A percentile compares a stretch with the other conserved stretches of the same genome.
phyloP scores from a whole-genome alignment of 805 yeast genomes.

The Hyphopichia homilentoma region DNA sequence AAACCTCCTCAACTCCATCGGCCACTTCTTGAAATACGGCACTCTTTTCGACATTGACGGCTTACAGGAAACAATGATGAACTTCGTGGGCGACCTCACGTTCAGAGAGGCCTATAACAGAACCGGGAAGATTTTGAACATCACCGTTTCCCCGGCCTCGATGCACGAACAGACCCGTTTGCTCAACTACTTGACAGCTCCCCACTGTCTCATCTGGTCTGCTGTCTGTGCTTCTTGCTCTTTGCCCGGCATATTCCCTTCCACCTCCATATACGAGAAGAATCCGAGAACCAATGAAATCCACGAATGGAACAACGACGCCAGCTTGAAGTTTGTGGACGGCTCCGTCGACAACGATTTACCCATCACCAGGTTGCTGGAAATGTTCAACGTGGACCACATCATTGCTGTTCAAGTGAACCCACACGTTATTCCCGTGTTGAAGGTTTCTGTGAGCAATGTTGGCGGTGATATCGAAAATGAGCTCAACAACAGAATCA shows the following conservation, averaged over 20 bases:
- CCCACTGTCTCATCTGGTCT: conserved; percentile 79
- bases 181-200: conserved; percentile 75
- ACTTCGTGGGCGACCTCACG: conserved; percentile 82
- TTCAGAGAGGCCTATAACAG: conserved; percentile 93
- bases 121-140: conserved; percentile 88
- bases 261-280: conserved; percentile 82
- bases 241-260: conserved; percentile 86
- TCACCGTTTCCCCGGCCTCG: conserved; percentile 90
- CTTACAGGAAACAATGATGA: conserved; percentile 68
- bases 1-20: conserved; percentile 37
- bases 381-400: conserved; percentile 96
- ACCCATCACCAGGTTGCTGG: conserved; percentile 85
- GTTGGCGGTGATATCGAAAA: conserved; percentile 69
- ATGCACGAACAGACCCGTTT: conserved; percentile 87
- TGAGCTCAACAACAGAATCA: conserved; percentile 53
- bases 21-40: conserved; percentile 73
- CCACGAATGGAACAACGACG: conserved; percentile 76
- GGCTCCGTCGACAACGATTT: conserved; percentile 95
- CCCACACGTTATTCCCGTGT: conserved; percentile 89
- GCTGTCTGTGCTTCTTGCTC: conserved; percentile 94
- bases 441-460: conserved; percentile 63
- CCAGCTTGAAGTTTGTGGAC: conserved; percentile 80
- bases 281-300: conserved; percentile 67
- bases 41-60: conserved; percentile 82
- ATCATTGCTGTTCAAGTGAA: conserved; percentile 97